Conservation (phyloP, 2,329 filamentous ascomycete species). For the Aspergillus terreus region DNA sequence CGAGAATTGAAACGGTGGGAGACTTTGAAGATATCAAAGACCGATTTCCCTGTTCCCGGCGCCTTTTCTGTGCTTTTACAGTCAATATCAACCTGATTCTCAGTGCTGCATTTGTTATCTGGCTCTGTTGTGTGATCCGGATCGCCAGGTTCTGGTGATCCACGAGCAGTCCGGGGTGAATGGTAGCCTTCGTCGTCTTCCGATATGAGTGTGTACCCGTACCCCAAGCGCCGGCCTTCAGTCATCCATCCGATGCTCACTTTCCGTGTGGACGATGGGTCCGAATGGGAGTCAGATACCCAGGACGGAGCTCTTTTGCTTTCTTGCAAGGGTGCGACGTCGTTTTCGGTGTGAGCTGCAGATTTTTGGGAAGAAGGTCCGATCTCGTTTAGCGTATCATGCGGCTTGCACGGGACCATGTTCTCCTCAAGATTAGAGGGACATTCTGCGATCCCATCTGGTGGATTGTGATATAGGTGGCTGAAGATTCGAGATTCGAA, state of each 20-base stretch:
- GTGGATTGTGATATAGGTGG: neutral
- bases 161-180: neutral
- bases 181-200: conserved; percentile 16
- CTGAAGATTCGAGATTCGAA: conserved; percentile 3
- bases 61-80: no score
- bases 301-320: no score
- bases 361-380: neutral
- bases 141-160: neutral
- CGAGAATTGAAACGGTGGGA: conserved; percentile 8
- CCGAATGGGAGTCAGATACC: no score
- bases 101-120: no score
- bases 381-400: neutral
- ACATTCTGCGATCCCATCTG: neutral
- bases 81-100: no score
- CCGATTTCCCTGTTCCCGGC: conserved; percentile 2
- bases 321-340: no score
- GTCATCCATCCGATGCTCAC: conserved; percentile 43
- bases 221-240: conserved; percentile 36
- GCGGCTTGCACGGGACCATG: neutral
- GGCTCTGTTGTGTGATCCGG: neutral
- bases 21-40: conserved; percentile 11
- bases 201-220: conserved; percentile 36
- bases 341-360: neutral
- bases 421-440: no score
- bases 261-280: conserved; percentile 21